Conservation (phyloP, 768 basidiomycete species). For the Fomitopsis serialis region DNA sequence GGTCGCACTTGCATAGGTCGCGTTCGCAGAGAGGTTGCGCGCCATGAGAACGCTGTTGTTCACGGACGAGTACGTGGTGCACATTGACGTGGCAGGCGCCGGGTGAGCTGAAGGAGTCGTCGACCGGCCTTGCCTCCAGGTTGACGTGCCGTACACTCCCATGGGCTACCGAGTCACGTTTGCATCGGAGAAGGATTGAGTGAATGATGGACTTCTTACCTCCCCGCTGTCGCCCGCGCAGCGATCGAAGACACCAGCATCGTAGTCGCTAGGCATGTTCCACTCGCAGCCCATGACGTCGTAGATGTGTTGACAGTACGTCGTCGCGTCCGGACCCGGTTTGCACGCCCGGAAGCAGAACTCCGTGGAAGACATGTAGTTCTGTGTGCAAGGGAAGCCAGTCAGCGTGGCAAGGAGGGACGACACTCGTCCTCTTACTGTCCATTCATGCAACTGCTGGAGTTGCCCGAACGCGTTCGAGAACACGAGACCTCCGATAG, state of each 20-base stretch:
- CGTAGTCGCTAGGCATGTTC: slow-evolving; percentile 53
- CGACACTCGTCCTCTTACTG: slow-evolving; percentile 24
- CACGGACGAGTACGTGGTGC: slow-evolving; percentile 47
- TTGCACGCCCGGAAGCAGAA: slow-evolving; percentile 77
- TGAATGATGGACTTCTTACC: slow-evolving; percentile 21
- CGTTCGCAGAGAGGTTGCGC: not conserved
- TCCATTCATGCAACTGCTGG: slow-evolving; percentile 69
- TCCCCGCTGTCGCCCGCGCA: slow-evolving; percentile 50
- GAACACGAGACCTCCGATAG: slow-evolving; percentile 67
- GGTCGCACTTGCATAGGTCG: not conserved
- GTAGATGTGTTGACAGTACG: slow-evolving; percentile 56
- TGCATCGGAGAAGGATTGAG: not conserved
- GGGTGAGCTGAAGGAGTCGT: slow-evolving; percentile 52
- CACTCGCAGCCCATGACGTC: slow-evolving; percentile 53
- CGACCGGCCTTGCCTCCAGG: slow-evolving; percentile 59
- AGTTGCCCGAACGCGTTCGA: slow-evolving; percentile 59
- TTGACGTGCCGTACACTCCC: slow-evolving; percentile 65
- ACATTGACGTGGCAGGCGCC: slow-evolving; percentile 53
- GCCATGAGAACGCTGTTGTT: slow-evolving; percentile 31
- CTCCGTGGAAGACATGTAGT: slow-evolving; percentile 51
- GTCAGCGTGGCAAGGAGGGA: slow-evolving; percentile 12
- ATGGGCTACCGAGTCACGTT: slow-evolving; percentile 36
- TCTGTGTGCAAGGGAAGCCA: slow-evolving; percentile 28
- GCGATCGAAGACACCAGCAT: slow-evolving; percentile 31
- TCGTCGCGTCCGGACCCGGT: slow-evolving; percentile 41